Conservation (phyloP, 1,284 basidiomycete genomes). For the Cutaneotrichosporon cavernicola region DNA sequence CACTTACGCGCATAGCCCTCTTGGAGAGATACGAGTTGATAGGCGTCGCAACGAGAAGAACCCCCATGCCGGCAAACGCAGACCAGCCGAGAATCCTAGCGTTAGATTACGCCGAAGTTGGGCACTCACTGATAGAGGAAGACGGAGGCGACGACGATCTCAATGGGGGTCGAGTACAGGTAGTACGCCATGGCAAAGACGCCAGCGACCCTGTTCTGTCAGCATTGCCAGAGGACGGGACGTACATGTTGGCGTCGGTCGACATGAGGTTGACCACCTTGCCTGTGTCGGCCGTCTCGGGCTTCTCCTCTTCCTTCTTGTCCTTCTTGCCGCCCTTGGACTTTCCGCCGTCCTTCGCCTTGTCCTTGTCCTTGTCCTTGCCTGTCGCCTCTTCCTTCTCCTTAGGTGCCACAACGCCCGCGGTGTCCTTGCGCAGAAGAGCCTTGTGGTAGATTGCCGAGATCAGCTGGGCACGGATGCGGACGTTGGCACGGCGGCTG, state of each 20-base stretch:
- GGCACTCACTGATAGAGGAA: constrained; percentile 73
- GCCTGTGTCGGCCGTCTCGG: constrained; percentile 52
- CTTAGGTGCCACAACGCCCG: constrained; percentile 65
- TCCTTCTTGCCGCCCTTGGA: constrained; percentile 28
- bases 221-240: not conserved
- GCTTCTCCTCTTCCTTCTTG: constrained; percentile 46
- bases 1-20: constrained; percentile 57
- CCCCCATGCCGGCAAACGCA: constrained; percentile 78
- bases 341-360: constrained; percentile 46
- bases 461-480: constrained; percentile 72
- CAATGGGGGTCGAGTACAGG: constrained; percentile 71
- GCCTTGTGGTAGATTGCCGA: constrained; percentile 83
- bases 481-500: constrained; percentile 66
- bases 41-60: constrained; percentile 72
- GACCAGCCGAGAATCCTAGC: constrained; percentile 75
- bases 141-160: constrained; percentile 69
- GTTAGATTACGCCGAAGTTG: constrained; percentile 18
- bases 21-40: constrained; percentile 49
- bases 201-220: constrained; percentile 34
- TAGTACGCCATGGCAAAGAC: constrained; percentile 42
- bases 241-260: constrained; percentile 36
- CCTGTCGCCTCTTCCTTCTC: constrained; percentile 52
- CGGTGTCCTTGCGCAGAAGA: constrained; percentile 77
- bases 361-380: not conserved
- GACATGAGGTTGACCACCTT: constrained; percentile 58